phyloP scores from a whole-genome alignment of 2,329 filamentous ascomycete genomes.

The Fusarium buharicum region DNA sequence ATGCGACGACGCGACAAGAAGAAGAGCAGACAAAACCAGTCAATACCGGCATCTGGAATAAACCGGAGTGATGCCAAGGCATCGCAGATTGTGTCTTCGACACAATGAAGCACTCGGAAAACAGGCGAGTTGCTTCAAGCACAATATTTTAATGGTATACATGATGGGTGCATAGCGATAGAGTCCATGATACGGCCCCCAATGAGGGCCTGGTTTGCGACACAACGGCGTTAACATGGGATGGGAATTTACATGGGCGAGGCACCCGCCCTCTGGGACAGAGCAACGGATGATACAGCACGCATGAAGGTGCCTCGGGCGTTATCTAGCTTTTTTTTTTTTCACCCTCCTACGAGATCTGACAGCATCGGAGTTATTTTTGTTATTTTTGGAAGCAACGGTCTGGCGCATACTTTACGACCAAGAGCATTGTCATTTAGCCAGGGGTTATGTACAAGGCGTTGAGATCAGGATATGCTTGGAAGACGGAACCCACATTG shows the following conservation, averaged over 20 bases:
- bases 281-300: slow-evolving; percentile 1
- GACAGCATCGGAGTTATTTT: slow-evolving; percentile 7
- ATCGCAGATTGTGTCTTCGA: slow-evolving; percentile 6
- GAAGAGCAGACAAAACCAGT: slow-evolving; percentile 20
- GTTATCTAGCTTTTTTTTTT: slow-evolving; percentile 11
- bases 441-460: slow-evolving; percentile 13
- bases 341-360: not conserved
- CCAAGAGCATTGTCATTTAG: slow-evolving; percentile 13
- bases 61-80: slow-evolving; percentile 2
- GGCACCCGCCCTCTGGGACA: slow-evolving; percentile 29
- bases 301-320: slow-evolving; percentile 21
- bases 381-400: slow-evolving; percentile 1
- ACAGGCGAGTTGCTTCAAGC: not conserved
- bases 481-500: slow-evolving; percentile 37
- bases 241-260: slow-evolving; percentile 39
- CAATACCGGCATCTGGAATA: slow-evolving; percentile 10
- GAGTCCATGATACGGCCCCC: slow-evolving; percentile 7
- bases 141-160: slow-evolving; percentile 4
- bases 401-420: slow-evolving; percentile 20
- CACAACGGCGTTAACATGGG: slow-evolving; percentile 36
- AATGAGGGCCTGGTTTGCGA: slow-evolving; percentile 9
- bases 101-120: slow-evolving; percentile 6
- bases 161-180: slow-evolving; percentile 20
- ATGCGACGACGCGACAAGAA: slow-evolving; percentile 46
- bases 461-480: slow-evolving; percentile 25